These are phyloP conservation scores for Pleurotus platypus DNA, from an alignment of 768 basidiomycete genomes.

Conservation along the genomic window DNA sequence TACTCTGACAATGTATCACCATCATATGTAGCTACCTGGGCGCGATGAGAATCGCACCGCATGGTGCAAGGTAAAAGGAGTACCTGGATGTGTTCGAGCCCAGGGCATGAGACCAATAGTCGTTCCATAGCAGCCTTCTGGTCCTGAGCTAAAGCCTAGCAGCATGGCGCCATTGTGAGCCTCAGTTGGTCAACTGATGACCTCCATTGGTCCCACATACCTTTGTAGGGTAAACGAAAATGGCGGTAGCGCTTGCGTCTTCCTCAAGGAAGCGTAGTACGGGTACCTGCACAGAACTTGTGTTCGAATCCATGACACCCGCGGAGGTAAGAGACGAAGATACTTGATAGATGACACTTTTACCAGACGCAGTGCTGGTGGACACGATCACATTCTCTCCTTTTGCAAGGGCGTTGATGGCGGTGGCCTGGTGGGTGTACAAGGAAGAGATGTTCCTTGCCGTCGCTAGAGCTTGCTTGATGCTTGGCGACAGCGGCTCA, in stretches of 20 bases:
- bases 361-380: slow-evolving; percentile 87
- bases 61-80: background rate
- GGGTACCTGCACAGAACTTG: slow-evolving; percentile 51
- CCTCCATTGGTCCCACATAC: slow-evolving; percentile 24
- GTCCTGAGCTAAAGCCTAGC: slow-evolving; percentile 84
- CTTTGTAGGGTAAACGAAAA: slow-evolving; percentile 91
- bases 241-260: slow-evolving; percentile 58
- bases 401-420: slow-evolving; percentile 58
- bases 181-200: background rate
- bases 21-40: slow-evolving; percentile 75
- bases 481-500: slow-evolving; percentile 52
- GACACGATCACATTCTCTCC: slow-evolving; percentile 81
- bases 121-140: slow-evolving; percentile 71
- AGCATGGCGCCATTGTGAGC: background rate
- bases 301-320: background rate
- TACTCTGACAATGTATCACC: slow-evolving; percentile 79
- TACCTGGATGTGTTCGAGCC: slow-evolving; percentile 60
- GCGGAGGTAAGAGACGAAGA: background rate
- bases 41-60: too few species aligned
- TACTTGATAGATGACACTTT: slow-evolving; percentile 86
- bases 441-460: slow-evolving; percentile 60
- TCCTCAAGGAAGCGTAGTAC: slow-evolving; percentile 62
- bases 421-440: slow-evolving; percentile 69
- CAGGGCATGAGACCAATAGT: slow-evolving; percentile 54
- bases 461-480: slow-evolving; percentile 50